Conservation (phyloP, 352 stramenopile genomes). For the Achlya hypogyna region DNA sequence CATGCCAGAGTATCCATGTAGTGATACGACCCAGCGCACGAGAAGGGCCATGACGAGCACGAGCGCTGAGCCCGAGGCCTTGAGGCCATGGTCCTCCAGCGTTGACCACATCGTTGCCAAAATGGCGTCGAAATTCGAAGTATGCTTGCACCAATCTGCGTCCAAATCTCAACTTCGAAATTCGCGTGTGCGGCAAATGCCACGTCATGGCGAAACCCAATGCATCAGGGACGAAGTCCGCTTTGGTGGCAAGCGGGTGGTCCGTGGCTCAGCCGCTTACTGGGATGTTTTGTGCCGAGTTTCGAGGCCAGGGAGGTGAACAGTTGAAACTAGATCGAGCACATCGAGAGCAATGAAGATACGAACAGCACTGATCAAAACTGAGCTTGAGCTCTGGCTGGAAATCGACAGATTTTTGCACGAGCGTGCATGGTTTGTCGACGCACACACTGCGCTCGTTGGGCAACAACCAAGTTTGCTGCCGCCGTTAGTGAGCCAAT, state of each 20-base stretch:
- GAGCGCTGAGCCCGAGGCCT: slow-evolving; percentile 33
- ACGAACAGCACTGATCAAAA: no score
- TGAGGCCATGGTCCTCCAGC: slow-evolving; percentile 45
- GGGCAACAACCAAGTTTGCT: no score
- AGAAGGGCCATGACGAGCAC: slow-evolving; percentile 50
- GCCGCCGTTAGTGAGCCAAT: no score
- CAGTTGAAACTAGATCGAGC: no score
- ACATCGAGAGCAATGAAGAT: no score
- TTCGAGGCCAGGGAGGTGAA: no score
- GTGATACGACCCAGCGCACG: slow-evolving; percentile 61
- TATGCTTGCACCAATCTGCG: neutral
- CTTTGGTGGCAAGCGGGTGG: neutral
- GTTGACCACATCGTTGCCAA: slow-evolving; percentile 13
- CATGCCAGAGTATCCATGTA: slow-evolving; percentile 79
- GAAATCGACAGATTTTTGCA: no score
- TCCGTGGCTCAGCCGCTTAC: neutral
- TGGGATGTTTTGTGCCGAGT: no score
- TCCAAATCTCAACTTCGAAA: neutral
- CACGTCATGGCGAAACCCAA: neutral
- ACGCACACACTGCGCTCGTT: no score
- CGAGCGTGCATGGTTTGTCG: no score
- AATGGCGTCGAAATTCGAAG: neutral
- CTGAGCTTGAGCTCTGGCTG: no score
- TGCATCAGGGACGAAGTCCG: neutral
- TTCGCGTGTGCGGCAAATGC: neutral